Conservation (phyloP, 257 asterid species). For the Leptodermis oblonga region DNA sequence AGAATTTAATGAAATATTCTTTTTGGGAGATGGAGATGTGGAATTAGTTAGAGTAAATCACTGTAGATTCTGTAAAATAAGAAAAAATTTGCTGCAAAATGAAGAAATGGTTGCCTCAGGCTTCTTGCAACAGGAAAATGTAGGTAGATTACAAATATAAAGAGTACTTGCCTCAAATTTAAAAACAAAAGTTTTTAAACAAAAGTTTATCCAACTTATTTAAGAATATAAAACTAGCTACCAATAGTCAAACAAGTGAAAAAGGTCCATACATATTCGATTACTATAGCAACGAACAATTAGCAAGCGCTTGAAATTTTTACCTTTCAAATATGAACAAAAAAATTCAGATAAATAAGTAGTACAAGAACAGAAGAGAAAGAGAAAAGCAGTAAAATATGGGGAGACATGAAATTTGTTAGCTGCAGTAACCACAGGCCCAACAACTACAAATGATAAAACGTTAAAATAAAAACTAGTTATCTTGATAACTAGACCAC, state of each 20-base stretch:
- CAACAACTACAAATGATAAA: background rate
- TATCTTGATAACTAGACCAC: background rate
- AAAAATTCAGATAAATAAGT: too few species aligned
- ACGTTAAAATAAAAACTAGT: background rate
- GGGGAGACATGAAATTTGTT: background rate
- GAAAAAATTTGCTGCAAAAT: too few species aligned
- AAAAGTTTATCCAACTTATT: background rate
- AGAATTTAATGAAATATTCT: too few species aligned
- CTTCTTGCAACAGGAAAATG: conserved; percentile 1
- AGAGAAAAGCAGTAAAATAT: too few species aligned
- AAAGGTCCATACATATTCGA: background rate
- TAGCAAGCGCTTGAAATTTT: background rate
- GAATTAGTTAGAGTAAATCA: too few species aligned
- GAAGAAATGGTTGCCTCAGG: background rate
- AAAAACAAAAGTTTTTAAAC: conserved; percentile 47
- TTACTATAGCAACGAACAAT: background rate
- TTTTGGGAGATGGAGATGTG: too few species aligned
- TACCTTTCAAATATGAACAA: too few species aligned
- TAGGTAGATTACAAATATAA: background rate
- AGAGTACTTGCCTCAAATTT: conserved; percentile 67
- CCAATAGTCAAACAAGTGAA: background rate
- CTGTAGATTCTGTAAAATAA: too few species aligned
- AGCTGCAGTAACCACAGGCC: background rate
- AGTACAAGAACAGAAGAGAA: too few species aligned
- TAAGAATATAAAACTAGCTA: background rate